Evolutionary conservation across 768 basidiomycete species (phyloP), one percentile per base, ranked within the genome.

Genomic region (Xerocomellus amylosporus): DNA sequence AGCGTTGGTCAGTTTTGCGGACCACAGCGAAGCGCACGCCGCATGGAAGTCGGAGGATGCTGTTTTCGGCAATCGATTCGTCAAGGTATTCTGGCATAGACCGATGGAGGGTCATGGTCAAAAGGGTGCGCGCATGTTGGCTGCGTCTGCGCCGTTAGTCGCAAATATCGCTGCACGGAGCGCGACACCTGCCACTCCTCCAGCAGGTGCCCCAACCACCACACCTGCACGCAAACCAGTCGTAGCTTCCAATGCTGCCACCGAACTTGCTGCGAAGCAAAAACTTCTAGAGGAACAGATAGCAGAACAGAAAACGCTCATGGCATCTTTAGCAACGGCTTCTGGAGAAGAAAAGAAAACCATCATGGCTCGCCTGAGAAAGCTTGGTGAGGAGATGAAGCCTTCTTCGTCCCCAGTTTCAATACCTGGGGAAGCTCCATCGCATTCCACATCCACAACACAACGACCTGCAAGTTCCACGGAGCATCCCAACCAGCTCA

Each of bases 11-110:
- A 93, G 88, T 59, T 98, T 97, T 71, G 78, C 83, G 33, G 82
- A 78, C 9, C 92, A 94, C 66, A 82, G 81, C 20, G 89, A 94
- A 63, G 95, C 95, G 0, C 84, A 88, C 64, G 81, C 83, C 13
- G 95, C 95, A 1, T 93, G 94, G 90, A 91, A 90, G 69, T 85
- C 86, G 24, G 90, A 95, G 70, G 93, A 96, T 58, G 93, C 94
- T n/a, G 88, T 97, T 14, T 97, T 97, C 64, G 85, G 84, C 12
- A 95, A 94, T 62, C 84, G 95, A 46, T 97, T 97, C 69, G 94
- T 97, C 60, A 96, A 95, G 72, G 79, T 97, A 33, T 92, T 96
- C 64, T 97, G 95, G 93, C 93, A 96, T 72, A 80, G 89, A 54
- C 93, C 93, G 8, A 83, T 94, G 84, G 90, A 90, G 50, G 94